phyloP scores from a whole-genome alignment of 148 eudicot genomes.

The Talinum fruticosum region DNA sequence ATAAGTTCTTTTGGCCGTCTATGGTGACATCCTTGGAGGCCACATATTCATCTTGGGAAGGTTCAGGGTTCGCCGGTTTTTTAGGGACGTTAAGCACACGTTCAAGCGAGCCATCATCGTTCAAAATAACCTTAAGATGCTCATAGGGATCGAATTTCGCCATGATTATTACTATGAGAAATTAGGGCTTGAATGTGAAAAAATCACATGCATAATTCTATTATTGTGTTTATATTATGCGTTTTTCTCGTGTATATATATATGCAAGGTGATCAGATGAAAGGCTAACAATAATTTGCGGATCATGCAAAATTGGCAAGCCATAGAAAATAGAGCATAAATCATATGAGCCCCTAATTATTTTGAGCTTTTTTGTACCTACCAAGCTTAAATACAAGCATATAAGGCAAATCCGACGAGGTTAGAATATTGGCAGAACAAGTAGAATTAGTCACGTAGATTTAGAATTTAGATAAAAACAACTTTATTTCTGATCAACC shows the following conservation, averaged over 20 bases:
- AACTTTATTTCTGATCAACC: too few species aligned
- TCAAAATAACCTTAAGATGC: constrained; percentile 50
- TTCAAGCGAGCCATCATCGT: constrained; percentile 51
- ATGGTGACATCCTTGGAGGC: constrained; percentile 63
- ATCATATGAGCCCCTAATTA: too few species aligned
- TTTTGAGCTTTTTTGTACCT: too few species aligned
- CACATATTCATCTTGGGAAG: constrained; percentile 28
- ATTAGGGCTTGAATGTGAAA: background rate
- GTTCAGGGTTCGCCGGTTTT: constrained; percentile 28
- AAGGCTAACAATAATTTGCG: constrained; percentile 14
- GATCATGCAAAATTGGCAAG: background rate
- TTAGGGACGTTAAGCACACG: constrained; percentile 33
- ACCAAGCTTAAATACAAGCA: too few species aligned
- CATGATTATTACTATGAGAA: constrained; percentile 22
- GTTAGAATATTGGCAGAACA: too few species aligned
- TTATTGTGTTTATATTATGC: constrained; percentile 1
- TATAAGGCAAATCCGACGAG: too few species aligned
- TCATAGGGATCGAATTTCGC: constrained; percentile 59
- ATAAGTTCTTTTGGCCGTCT: constrained; percentile 39
- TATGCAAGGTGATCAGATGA: background rate
- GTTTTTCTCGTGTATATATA: too few species aligned
- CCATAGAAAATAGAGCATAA: background rate
- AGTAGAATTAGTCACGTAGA: too few species aligned
- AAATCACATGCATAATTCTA: background rate
- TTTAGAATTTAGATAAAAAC: too few species aligned